phyloP scores from a whole-genome alignment of 2,329 filamentous ascomycete species.

The Colletotrichum magnum region DNA sequence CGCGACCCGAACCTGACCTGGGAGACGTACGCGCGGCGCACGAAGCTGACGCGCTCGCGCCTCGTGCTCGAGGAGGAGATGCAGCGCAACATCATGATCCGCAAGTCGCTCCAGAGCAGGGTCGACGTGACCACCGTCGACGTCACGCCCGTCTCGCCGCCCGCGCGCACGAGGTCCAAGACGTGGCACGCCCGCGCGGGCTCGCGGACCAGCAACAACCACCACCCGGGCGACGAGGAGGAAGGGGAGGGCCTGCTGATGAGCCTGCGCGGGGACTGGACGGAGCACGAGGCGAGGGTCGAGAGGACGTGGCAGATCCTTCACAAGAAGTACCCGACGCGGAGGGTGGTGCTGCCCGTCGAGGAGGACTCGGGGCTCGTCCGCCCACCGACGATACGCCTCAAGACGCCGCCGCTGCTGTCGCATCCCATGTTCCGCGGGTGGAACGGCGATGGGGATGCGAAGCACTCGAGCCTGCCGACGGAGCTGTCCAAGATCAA shows the following conservation, averaged over 20 bases:
- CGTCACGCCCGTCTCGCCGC: slow-evolving; percentile 26
- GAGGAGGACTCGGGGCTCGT: slow-evolving; percentile 25
- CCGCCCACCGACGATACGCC: slow-evolving; percentile 33
- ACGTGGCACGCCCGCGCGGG: slow-evolving; percentile 27
- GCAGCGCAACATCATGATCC: slow-evolving; percentile 29
- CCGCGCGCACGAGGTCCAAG: slow-evolving; percentile 24
- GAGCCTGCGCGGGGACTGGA: slow-evolving; percentile 29
- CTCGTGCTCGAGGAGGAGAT: slow-evolving; percentile 32
- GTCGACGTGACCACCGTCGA: neutral
- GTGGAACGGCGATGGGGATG: slow-evolving; percentile 15
- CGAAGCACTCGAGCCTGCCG: slow-evolving; percentile 31
- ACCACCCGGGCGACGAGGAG: neutral
- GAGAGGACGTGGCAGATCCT: slow-evolving; percentile 38
- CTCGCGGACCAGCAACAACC: slow-evolving; percentile 2
- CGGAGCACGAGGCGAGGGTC: slow-evolving; percentile 32
- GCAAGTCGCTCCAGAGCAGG: slow-evolving; percentile 32
- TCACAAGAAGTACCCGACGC: slow-evolving; percentile 37
- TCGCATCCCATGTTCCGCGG: slow-evolving; percentile 39
- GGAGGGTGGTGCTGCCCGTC: slow-evolving; percentile 27
- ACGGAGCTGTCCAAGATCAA: slow-evolving; percentile 32
- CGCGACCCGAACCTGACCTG: slow-evolving; percentile 33
- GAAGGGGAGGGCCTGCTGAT: slow-evolving; percentile 23
- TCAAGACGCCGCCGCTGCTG: slow-evolving; percentile 36
- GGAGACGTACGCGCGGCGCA: slow-evolving; percentile 29
- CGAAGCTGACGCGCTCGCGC: slow-evolving; percentile 26